Conservation (phyloP, 495 filamentous ascomycete genomes). For the Pyrenula aspistea region DNA sequence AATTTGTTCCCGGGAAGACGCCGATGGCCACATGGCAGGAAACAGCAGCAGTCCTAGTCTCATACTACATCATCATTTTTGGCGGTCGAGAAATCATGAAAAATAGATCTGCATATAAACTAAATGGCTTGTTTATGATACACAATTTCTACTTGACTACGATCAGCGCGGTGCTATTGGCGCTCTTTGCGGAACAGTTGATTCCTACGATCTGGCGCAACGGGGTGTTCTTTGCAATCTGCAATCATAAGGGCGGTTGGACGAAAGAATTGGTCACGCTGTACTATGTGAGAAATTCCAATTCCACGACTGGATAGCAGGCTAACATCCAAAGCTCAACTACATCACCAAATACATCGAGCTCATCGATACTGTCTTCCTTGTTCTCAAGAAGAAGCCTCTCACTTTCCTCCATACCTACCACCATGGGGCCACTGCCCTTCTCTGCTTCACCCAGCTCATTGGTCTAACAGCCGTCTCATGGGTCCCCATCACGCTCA, state of each 20-base stretch:
- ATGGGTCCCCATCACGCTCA: conserved; percentile 57
- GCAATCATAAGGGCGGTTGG: conserved; percentile 53
- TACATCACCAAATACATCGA: conserved; percentile 65
- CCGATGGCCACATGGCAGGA: conserved; percentile 47
- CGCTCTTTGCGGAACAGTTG: conserved; percentile 54
- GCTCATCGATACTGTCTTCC: conserved; percentile 57
- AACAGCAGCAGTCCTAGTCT: conserved; percentile 40
- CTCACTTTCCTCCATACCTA: conserved; percentile 68
- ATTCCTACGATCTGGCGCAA: conserved; percentile 45
- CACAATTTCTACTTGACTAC: conserved; percentile 55
- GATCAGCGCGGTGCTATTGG: conserved; percentile 48
- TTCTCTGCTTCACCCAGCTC: conserved; percentile 62
- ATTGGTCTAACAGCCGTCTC: conserved; percentile 56
- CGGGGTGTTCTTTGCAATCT: conserved; percentile 55
- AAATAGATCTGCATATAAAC: conserved; percentile 40
- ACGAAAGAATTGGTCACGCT: conserved; percentile 51
- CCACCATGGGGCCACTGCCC: conserved; percentile 61
- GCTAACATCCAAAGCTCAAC: conserved; percentile 40
- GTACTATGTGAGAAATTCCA: conserved; percentile 46
- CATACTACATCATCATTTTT: conserved; percentile 57
- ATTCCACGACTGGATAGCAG: neutral
- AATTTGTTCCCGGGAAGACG: conserved; percentile 45
- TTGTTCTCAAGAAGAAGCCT: conserved; percentile 67
- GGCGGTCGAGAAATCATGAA: conserved; percentile 58
- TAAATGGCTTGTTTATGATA: conserved; percentile 57